Evolutionary conservation across 352 stramenopile species (phyloP).

Genomic region (Phytophthora citrophthora): DNA sequence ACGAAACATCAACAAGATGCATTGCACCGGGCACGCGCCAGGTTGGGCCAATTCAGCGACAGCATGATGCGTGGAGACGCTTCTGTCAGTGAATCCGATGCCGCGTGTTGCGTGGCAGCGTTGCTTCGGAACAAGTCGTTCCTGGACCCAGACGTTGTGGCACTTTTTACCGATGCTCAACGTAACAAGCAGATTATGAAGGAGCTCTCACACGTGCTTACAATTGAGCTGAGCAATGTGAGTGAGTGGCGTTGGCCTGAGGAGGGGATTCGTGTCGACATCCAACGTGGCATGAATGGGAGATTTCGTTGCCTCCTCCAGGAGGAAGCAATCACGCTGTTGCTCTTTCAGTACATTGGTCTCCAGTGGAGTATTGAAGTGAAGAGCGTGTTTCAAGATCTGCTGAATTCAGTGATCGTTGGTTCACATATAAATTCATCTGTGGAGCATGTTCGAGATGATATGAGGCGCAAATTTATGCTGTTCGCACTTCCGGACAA

Average conservation of each 20-base stretch:
- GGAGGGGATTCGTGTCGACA: conserved; percentile 39
- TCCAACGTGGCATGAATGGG: conserved; percentile 55
- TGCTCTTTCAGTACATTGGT: conserved; percentile 57
- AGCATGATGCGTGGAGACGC: conserved; percentile 22
- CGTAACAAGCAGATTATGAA: conserved; percentile 40
- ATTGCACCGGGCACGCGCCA: conserved; percentile 15
- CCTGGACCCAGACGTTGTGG: conserved; percentile 43
- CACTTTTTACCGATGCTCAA: conserved; percentile 42
- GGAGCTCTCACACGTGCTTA: conserved; percentile 53
- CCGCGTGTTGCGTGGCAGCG: conserved; percentile 28
- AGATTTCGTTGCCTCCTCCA: conserved; percentile 50
- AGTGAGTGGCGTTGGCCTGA: conserved; percentile 45
- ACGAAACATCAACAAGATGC: conserved; percentile 33
- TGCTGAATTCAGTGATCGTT: conserved; percentile 35
- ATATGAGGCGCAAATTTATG: conserved; percentile 29
- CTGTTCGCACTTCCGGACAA: conserved; percentile 32
- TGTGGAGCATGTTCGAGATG: conserved; percentile 18
- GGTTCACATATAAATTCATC: conserved; percentile 5
- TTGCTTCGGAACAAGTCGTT: conserved; percentile 40
- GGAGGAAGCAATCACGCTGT: conserved; percentile 50
- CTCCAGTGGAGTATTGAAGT: conserved; percentile 39
- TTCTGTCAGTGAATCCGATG: conserved; percentile 32
- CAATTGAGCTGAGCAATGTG: conserved; percentile 55
- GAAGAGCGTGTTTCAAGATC: conserved; percentile 23
- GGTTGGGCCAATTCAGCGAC: conserved; percentile 32